These are phyloP conservation scores for Rhodosporidiobolus sp. DNA, from an alignment of 768 basidiomycete species.

Conservation along the genomic window DNA sequence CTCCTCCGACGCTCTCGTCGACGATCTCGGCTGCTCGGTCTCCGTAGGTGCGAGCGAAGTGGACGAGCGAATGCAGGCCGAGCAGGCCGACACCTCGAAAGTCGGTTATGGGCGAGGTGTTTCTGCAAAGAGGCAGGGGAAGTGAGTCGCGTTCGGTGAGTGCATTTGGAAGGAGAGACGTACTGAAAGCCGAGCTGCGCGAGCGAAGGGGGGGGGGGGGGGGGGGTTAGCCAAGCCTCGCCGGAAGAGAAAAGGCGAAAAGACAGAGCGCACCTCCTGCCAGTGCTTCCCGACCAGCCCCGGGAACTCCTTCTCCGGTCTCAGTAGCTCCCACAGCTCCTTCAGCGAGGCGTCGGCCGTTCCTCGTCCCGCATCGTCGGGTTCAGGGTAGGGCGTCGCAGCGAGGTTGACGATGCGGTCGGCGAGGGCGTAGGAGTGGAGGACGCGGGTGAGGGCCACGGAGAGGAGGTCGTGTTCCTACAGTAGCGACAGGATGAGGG, in stretches of 20 bases:
- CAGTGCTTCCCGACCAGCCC: conserved; percentile 28
- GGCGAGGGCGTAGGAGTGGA: conserved; percentile 11
- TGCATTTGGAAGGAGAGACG: neutral
- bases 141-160: neutral
- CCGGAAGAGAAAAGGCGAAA: too few species aligned
- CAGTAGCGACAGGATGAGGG: rapidly evolving
- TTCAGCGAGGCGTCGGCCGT: conserved; percentile 1
- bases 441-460: conserved; percentile 13
- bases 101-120: conserved; percentile 25
- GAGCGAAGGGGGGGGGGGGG: neutral
- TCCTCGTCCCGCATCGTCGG: neutral
- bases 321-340: conserved; percentile 21
- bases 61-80: conserved; percentile 22
- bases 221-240: too few species aligned
- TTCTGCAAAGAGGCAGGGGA: neutral
- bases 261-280: conserved; percentile 23
- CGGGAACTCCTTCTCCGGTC: conserved; percentile 9
- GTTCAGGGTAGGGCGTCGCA: neutral
- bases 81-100: conserved; percentile 34
- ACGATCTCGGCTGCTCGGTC: conserved; percentile 26
- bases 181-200: conserved; percentile 36
- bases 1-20: conserved; percentile 33
- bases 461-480: conserved; percentile 28
- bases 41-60: conserved; percentile 21
- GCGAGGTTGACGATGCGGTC: neutral